phyloP scores from a whole-genome alignment of 495 filamentous ascomycete species.

The Neurospora sublineolata region DNA sequence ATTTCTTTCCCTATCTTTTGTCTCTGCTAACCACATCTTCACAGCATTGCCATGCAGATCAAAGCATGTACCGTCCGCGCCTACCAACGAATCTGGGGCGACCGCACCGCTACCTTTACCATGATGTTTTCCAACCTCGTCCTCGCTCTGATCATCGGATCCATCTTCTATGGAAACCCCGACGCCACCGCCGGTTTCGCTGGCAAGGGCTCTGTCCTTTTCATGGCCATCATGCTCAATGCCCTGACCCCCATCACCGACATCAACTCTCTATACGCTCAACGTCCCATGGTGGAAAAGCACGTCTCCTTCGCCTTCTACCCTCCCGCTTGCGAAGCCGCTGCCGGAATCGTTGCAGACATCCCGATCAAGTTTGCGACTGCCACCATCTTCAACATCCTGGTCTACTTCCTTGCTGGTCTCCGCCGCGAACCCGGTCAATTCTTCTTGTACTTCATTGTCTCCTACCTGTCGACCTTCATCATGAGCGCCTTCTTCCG shows the following conservation, averaged over 20 bases:
- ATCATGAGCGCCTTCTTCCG: slow-evolving; percentile 52
- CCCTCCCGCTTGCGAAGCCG: slow-evolving; percentile 47
- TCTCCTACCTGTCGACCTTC: slow-evolving; percentile 42
- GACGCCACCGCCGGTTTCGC: slow-evolving; percentile 31
- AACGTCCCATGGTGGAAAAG: slow-evolving; percentile 55
- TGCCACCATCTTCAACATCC: slow-evolving; percentile 40
- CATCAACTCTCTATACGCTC: slow-evolving; percentile 49
- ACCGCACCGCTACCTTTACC: slow-evolving; percentile 18
- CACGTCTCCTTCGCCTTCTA: slow-evolving; percentile 57
- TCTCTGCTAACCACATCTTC: background rate
- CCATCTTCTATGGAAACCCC: slow-evolving; percentile 37
- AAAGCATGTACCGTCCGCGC: slow-evolving; percentile 39
- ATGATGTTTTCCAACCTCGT: slow-evolving; percentile 27
- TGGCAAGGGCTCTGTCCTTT: slow-evolving; percentile 47
- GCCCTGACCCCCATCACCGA: slow-evolving; percentile 42
- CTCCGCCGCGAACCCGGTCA: slow-evolving; percentile 39
- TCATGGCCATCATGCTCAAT: slow-evolving; percentile 46
- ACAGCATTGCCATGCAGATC: slow-evolving; percentile 44
- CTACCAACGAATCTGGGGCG: slow-evolving; percentile 33
- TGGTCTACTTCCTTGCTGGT: slow-evolving; percentile 49
- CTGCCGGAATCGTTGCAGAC: slow-evolving; percentile 48
- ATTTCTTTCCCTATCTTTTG: background rate
- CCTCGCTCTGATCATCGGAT: slow-evolving; percentile 33
- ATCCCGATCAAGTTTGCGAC: slow-evolving; percentile 44
- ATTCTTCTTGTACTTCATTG: slow-evolving; percentile 54